Conservation (phyloP, 176 grass and related monocot genomes). For the Aegilops bicornis region DNA sequence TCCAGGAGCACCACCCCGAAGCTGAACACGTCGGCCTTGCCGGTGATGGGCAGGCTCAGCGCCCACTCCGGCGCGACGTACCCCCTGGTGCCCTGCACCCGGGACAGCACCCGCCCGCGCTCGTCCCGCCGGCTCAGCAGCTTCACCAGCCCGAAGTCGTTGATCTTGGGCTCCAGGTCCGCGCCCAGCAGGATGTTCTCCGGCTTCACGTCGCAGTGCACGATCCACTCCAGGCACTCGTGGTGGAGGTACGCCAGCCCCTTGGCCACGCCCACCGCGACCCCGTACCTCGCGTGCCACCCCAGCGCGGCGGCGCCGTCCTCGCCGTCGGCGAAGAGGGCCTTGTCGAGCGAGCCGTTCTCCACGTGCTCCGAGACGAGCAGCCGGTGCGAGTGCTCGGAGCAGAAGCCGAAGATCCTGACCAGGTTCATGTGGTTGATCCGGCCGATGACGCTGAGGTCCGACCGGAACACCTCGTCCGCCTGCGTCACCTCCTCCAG, state of each 20-base stretch:
- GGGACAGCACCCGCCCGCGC: not conserved
- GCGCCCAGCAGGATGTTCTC: slow-evolving; percentile 73
- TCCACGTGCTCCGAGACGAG: slow-evolving; percentile 53
- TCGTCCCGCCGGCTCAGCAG: slow-evolving; percentile 52
- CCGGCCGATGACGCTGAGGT: slow-evolving; percentile 59
- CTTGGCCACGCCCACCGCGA: slow-evolving; percentile 53
- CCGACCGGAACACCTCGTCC: slow-evolving; percentile 65
- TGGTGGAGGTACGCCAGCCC: slow-evolving; percentile 71
- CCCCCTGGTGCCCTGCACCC: slow-evolving; percentile 41
- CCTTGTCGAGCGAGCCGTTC: slow-evolving; percentile 55
- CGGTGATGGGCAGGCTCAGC: slow-evolving; percentile 48
- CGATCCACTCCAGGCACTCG: slow-evolving; percentile 76
- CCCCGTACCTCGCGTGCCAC: slow-evolving; percentile 41
- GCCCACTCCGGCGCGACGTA: slow-evolving; percentile 75
- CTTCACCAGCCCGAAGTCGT: slow-evolving; percentile 62
- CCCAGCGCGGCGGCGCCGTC: not conserved
- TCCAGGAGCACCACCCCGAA: slow-evolving; percentile 52
- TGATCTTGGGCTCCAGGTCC: slow-evolving; percentile 62
- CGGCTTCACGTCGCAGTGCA: slow-evolving; percentile 82
- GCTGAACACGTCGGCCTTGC: slow-evolving; percentile 60
- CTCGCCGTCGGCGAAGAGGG: slow-evolving; percentile 29
- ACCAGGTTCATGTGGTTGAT: slow-evolving; percentile 78
- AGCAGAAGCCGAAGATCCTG: slow-evolving; percentile 59
- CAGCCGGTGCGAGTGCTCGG: slow-evolving; percentile 43
- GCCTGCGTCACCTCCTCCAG: slow-evolving; percentile 45